Conservation (phyloP, 768 basidiomycete species). For the Termitomyces sp. region DNA sequence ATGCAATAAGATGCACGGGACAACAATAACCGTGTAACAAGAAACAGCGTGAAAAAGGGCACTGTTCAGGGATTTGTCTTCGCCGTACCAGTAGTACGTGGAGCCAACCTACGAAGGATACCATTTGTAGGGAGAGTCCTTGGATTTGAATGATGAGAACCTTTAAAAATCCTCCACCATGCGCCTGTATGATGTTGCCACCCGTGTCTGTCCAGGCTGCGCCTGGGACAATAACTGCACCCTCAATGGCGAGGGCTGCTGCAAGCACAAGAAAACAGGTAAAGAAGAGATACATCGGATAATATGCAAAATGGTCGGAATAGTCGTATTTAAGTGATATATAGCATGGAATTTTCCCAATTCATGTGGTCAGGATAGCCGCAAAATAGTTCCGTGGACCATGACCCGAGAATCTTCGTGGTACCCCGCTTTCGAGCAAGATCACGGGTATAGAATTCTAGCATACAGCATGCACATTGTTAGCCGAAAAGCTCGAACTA, state of each 20-base stretch:
- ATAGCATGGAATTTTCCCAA: neutral
- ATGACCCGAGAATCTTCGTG: neutral
- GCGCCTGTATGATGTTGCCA: slow-evolving; percentile 58
- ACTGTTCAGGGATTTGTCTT: slow-evolving; percentile 55
- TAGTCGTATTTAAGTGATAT: neutral
- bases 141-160: slow-evolving; percentile 18
- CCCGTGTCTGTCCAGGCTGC: slow-evolving; percentile 58
- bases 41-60: slow-evolving; percentile 52
- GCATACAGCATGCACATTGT: neutral
- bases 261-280: slow-evolving; percentile 4
- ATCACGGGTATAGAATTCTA: neutral
- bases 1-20: neutral
- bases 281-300: slow-evolving; percentile 6
- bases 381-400: neutral
- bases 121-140: neutral
- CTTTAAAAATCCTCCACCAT: slow-evolving; percentile 55
- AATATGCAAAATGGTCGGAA: neutral
- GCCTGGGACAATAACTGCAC: slow-evolving; percentile 52
- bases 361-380: neutral
- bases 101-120: slow-evolving; percentile 34
- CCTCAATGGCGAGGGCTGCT: slow-evolving; percentile 14
- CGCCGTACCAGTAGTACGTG: slow-evolving; percentile 58
- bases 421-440: neutral
- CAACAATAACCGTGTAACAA: slow-evolving; percentile 40
- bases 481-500: neutral